Percentiles rank a stretch among this genome's conserved stretches.
Conservation (phyloP, 192 early-diverging fungal species). For the Dispira parvispora region DNA sequence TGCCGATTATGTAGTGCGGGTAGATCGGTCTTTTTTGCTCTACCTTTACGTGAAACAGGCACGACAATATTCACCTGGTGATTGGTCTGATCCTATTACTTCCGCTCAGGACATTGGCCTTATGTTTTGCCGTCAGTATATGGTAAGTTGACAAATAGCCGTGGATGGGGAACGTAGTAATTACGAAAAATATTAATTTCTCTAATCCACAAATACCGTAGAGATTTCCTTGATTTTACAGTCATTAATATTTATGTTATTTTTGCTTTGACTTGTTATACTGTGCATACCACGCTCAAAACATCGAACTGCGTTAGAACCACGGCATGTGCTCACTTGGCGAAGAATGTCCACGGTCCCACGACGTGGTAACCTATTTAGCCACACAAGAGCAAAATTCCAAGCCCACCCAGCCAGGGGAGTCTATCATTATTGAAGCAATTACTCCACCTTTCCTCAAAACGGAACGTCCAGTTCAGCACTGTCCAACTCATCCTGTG, state of each 20-base stretch:
- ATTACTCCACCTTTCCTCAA: not conserved
- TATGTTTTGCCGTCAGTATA: not conserved
- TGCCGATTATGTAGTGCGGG: conserved; percentile 30
- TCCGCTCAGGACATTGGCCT: not conserved
- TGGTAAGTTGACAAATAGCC: not conserved
- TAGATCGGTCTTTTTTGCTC: not conserved
- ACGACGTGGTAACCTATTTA: not conserved
- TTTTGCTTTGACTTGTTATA: not conserved
- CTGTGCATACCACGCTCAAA: not conserved
- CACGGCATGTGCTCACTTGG: not conserved
- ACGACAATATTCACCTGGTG: not conserved
- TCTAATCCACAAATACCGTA: not conserved
- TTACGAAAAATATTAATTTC: not conserved
- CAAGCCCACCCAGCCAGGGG: not conserved
- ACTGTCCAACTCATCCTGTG: not conserved
- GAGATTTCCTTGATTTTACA: not conserved
- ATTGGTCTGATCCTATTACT: not conserved
- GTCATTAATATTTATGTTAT: not conserved
- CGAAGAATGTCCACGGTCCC: not conserved
- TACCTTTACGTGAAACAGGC: not conserved
- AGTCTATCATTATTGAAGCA: not conserved
- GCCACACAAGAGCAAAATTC: not conserved
- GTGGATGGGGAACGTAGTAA: not conserved
- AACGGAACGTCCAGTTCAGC: not conserved
- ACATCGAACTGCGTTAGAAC: not conserved